Conservation (phyloP, 1,284 basidiomycete species). For the Cutaneotrichosporon dermatis region DNA sequence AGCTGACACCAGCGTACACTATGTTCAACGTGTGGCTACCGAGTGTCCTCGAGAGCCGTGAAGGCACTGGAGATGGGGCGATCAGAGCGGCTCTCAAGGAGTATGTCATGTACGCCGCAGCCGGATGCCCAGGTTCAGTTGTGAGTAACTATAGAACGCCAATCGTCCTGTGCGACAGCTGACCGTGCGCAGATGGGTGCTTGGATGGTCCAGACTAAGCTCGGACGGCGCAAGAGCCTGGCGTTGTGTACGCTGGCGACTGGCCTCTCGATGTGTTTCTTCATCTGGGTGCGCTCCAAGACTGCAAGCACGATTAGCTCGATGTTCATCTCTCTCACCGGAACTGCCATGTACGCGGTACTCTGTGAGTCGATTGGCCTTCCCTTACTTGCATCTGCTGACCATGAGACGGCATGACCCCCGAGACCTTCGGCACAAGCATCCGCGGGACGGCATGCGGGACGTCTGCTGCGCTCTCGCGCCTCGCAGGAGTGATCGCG, state of each 20-base stretch:
- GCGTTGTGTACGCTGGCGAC: constrained; percentile 78
- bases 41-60: constrained; percentile 63
- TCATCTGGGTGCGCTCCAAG: constrained; percentile 61
- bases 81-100: constrained; percentile 71
- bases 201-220: constrained; percentile 71
- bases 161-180: background rate
- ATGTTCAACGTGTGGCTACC: constrained; percentile 98
- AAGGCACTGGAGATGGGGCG: constrained; percentile 50
- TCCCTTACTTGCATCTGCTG: background rate
- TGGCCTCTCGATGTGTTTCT: constrained; percentile 68
- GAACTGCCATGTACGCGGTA: constrained; percentile 88
- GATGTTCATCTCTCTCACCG: constrained; percentile 72
- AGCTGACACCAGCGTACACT: constrained; percentile 62
- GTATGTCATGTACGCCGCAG: constrained; percentile 62
- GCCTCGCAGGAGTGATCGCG: constrained; percentile 88
- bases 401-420: constrained; percentile 65
- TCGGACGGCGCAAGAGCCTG: constrained; percentile 73
- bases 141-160: constrained; percentile 52
- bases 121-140: constrained; percentile 80
- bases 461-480: constrained; percentile 79
- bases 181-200: constrained; percentile 67
- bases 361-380: constrained; percentile 61
- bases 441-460: constrained; percentile 88
- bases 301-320: constrained; percentile 67
- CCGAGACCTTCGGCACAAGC: constrained; percentile 76